Evolutionary conservation across 306 rosid species (phyloP).

Genomic region (Chamaecrista fasciculata): DNA sequence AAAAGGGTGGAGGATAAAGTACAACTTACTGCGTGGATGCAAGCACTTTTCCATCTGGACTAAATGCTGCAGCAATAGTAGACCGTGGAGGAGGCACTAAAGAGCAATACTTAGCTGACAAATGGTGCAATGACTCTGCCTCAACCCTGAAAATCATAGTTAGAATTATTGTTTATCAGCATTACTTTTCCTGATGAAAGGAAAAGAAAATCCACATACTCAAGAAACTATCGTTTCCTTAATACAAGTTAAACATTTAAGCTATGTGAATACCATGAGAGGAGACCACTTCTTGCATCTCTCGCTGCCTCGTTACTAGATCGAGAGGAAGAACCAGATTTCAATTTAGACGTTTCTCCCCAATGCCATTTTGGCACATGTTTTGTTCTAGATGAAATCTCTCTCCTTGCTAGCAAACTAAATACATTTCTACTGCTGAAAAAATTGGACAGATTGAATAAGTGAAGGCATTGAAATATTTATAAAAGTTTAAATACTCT

Average conservation of each 20-base stretch:
- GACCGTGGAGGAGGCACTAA: constrained; percentile 50
- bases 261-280: constrained; percentile 40
- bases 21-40: constrained; percentile 55
- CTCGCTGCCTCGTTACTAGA: constrained; percentile 26
- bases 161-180: constrained; percentile 11
- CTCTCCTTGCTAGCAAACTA: constrained; percentile 39
- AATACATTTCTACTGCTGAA: constrained; percentile 44
- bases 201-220: constrained; percentile 3
- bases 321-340: constrained; percentile 26
- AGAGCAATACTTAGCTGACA: constrained; percentile 47
- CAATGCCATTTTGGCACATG: constrained; percentile 39
- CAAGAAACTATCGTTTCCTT: constrained; percentile 6
- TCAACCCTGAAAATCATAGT: constrained; percentile 44
- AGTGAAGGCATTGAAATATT: not conserved
- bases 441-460: constrained; percentile 10
- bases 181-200: not conserved
- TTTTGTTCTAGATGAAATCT: constrained; percentile 45
- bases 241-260: not conserved
- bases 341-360: constrained; percentile 38
- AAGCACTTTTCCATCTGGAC: constrained; percentile 45
- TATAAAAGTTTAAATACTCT: not conserved
- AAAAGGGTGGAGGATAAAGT: constrained; percentile 12
- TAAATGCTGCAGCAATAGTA: constrained; percentile 55
- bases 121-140: constrained; percentile 43
- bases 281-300: constrained; percentile 41